These are phyloP conservation scores for Hericium coralloides DNA, from an alignment of 768 basidiomycete genomes.

Conservation along the genomic window DNA sequence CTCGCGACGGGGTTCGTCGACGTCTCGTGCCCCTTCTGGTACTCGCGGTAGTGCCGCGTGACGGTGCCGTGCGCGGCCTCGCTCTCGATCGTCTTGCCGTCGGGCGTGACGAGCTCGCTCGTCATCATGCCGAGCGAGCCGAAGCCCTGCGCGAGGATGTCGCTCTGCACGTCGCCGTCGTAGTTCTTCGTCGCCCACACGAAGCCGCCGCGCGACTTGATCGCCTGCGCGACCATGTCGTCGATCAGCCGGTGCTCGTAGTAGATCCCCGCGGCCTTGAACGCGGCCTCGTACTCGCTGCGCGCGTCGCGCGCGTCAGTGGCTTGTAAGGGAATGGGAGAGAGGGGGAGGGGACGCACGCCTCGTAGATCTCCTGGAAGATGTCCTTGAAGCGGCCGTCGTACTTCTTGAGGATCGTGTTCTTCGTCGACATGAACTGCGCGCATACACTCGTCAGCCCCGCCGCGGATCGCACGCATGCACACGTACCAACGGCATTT, in stretches of 20 bases:
- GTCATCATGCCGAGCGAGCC: conserved; percentile 99
- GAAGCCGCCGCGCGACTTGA: conserved; percentile 90
- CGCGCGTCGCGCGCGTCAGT: too few relatives aligned
- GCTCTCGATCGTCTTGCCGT: conserved; percentile 85
- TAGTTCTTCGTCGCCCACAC: conserved; percentile 65
- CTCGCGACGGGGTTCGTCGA: conserved; percentile 98
- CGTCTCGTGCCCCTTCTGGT: conserved; percentile 95
- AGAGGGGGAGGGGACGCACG: conserved; percentile 25
- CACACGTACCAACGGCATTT: conserved; percentile 51
- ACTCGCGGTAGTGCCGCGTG: conserved; percentile 94
- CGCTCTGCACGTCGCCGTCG: conserved; percentile 59
- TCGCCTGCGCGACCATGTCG: conserved; percentile 96
- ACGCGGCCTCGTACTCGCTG: conserved; percentile 62
- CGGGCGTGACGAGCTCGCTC: conserved; percentile 88
- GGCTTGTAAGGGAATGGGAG: too few relatives aligned
- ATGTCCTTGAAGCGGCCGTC: conserved; percentile 99
- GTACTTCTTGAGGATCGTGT: conserved; percentile 95
- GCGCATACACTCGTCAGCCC: background rate
- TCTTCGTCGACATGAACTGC: conserved; percentile 96
- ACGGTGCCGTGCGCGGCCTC: conserved; percentile 97
- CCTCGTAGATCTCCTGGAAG: conserved; percentile 93
- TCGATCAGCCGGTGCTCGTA: conserved; percentile 97
- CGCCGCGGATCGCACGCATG: background rate
- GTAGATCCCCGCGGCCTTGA: conserved; percentile 66
- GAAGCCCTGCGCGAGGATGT: conserved; percentile 97